Conservation (phyloP, 495 filamentous ascomycete species). For the Sordaria brevicollis region DNA sequence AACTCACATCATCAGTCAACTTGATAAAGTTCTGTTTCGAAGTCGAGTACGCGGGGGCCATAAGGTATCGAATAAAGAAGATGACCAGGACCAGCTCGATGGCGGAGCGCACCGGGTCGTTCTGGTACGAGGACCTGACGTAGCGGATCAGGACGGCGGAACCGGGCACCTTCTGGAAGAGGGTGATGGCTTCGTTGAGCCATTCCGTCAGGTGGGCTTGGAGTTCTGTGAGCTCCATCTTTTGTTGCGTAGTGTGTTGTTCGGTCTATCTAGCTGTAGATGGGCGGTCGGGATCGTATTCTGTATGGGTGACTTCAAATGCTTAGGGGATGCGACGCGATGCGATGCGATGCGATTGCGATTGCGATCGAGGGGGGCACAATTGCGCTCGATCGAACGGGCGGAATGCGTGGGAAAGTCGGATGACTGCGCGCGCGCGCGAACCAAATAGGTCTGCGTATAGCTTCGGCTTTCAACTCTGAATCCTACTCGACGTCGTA, state of each 20-base stretch:
- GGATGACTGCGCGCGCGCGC: not conserved
- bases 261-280: too few relatives aligned
- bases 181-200: constrained; percentile 51
- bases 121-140: constrained; percentile 91
- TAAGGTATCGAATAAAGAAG: constrained; percentile 87
- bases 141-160: constrained; percentile 92
- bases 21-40: constrained; percentile 77
- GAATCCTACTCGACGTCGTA: not conserved
- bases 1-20: constrained; percentile 65
- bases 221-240: constrained; percentile 76
- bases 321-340: not conserved
- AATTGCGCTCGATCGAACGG: too few relatives aligned
- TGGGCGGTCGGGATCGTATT: too few relatives aligned
- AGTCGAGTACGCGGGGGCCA: constrained; percentile 84
- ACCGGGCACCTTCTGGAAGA: constrained; percentile 84
- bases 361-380: too few relatives aligned
- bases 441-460: too few relatives aligned
- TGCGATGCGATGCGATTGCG: not conserved
- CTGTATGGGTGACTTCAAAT: too few relatives aligned
- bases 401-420: not conserved
- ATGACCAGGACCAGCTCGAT: constrained; percentile 92
- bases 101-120: constrained; percentile 86
- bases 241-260: too few relatives aligned
- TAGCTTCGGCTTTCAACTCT: not conserved
- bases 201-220: constrained; percentile 58